phyloP scores from a whole-genome alignment of 2,329 filamentous ascomycete genomes.

The Dactylellina sp. region DNA sequence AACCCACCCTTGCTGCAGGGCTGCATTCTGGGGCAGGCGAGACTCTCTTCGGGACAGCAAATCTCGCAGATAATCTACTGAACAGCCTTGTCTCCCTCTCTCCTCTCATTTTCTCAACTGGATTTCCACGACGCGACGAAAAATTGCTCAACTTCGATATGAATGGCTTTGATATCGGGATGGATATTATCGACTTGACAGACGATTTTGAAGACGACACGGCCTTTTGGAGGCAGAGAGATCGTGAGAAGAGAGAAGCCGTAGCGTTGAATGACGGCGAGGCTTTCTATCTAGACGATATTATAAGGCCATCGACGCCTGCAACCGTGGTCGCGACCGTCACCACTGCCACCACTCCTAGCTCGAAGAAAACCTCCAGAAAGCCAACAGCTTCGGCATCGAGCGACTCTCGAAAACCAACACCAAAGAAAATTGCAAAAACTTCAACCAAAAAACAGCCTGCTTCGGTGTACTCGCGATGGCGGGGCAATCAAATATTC shows the following conservation, averaged over 20 bases:
- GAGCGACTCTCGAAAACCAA: too few relatives aligned
- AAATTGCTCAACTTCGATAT: not conserved
- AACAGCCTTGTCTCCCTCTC: not conserved
- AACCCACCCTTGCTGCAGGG: not conserved
- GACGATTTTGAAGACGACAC: constrained; percentile 42
- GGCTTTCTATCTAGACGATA: too few relatives aligned
- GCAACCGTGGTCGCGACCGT: not conserved
- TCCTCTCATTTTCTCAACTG: not conserved
- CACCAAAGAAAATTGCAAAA: constrained; percentile 4
- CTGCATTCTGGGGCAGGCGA: not conserved
- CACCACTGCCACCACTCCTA: not conserved
- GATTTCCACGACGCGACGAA: not conserved
- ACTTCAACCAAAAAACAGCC: constrained; percentile 27
- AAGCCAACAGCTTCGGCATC: constrained; percentile 1
- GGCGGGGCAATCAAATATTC: constrained; percentile 26
- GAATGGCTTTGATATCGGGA: not conserved
- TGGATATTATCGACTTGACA: constrained; percentile 42
- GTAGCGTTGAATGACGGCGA: not conserved
- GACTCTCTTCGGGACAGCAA: not conserved
- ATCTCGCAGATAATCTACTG: not conserved
- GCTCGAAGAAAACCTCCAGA: constrained; percentile 13
- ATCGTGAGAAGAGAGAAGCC: constrained; percentile 3
- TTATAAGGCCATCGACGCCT: constrained; percentile 1
- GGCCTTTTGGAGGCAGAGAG: not conserved
- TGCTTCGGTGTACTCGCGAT: constrained; percentile 17